phyloP scores from a whole-genome alignment of 208 protist genomes.

The Trichomonas gallinae region DNA sequence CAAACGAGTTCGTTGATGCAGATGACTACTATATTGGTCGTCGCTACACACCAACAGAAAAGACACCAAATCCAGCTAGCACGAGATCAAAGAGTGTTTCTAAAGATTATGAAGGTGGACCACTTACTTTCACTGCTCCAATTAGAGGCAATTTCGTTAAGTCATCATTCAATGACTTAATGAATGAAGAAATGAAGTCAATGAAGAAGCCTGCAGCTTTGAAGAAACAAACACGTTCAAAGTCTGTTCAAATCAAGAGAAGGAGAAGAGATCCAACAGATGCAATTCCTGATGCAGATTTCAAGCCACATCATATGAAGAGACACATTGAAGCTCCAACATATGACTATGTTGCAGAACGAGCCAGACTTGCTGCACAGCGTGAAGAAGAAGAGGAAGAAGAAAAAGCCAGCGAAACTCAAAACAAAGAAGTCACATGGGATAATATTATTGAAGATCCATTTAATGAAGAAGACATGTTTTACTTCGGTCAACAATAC shows the following conservation, averaged over 20 bases:
- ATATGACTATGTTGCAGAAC: background rate
- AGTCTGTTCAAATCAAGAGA: background rate
- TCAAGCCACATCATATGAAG: background rate
- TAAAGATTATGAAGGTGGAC: too few species aligned
- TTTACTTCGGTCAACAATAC: too few species aligned
- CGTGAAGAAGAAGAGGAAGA: background rate
- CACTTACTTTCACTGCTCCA: background rate
- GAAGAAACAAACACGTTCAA: background rate
- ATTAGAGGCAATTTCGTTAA: background rate
- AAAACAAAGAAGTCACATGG: background rate
- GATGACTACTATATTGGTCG: background rate
- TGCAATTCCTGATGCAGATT: background rate
- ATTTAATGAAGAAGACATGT: background rate
- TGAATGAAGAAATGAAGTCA: background rate
- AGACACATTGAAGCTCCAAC: background rate
- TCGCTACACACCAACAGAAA: background rate
- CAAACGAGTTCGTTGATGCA: background rate
- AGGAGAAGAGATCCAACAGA: background rate
- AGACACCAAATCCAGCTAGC: background rate
- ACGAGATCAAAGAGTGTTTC: background rate
- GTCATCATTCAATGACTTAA: background rate
- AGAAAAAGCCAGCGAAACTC: background rate
- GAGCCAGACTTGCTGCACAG: background rate
- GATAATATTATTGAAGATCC: background rate
- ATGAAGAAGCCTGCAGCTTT: background rate